Conservation (phyloP, 2,329 filamentous ascomycete species). For the Xylaria sp. region DNA sequence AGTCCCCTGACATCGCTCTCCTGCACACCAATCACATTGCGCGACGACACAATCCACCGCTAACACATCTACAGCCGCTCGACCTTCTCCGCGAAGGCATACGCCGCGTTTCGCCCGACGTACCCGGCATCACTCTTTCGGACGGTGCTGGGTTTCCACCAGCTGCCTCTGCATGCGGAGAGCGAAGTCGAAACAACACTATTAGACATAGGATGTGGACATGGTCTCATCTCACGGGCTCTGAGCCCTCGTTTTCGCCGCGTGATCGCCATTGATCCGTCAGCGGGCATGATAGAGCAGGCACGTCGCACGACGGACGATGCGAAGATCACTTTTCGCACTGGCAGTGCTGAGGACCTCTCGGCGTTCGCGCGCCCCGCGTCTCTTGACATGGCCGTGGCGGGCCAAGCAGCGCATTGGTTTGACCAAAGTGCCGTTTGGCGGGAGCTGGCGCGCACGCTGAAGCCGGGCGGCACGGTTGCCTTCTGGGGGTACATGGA, state of each 20-base stretch:
- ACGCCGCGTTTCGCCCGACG: slow-evolving; percentile 69
- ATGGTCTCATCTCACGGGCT: slow-evolving; percentile 66
- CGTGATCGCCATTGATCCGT: slow-evolving; percentile 67
- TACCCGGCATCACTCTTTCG: slow-evolving; percentile 68
- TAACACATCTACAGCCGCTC: slow-evolving; percentile 57
- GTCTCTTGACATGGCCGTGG: slow-evolving; percentile 63
- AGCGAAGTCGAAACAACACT: slow-evolving; percentile 49
- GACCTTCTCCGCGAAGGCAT: slow-evolving; percentile 66
- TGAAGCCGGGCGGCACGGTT: slow-evolving; percentile 67
- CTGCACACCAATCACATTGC: slow-evolving; percentile 21
- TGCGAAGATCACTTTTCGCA: slow-evolving; percentile 60
- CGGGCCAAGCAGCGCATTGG: slow-evolving; percentile 73
- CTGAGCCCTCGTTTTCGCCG: slow-evolving; percentile 64
- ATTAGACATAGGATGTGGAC: slow-evolving; percentile 73
- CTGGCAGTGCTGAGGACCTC: slow-evolving; percentile 65
- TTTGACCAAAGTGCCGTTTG: slow-evolving; percentile 69
- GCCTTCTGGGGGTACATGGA: slow-evolving; percentile 76
- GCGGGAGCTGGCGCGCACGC: slow-evolving; percentile 64
- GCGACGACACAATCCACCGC: slow-evolving; percentile 20
- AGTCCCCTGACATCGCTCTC: slow-evolving; percentile 5
- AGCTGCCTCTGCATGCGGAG: slow-evolving; percentile 42
- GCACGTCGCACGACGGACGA: slow-evolving; percentile 56
- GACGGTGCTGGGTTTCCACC: slow-evolving; percentile 65
- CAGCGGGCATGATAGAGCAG: slow-evolving; percentile 66
- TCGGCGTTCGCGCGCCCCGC: slow-evolving; percentile 58